These are phyloP conservation scores for Sanghuangporus baumii DNA, from an alignment of 1,284 basidiomycete genomes.

Conservation along the genomic window DNA sequence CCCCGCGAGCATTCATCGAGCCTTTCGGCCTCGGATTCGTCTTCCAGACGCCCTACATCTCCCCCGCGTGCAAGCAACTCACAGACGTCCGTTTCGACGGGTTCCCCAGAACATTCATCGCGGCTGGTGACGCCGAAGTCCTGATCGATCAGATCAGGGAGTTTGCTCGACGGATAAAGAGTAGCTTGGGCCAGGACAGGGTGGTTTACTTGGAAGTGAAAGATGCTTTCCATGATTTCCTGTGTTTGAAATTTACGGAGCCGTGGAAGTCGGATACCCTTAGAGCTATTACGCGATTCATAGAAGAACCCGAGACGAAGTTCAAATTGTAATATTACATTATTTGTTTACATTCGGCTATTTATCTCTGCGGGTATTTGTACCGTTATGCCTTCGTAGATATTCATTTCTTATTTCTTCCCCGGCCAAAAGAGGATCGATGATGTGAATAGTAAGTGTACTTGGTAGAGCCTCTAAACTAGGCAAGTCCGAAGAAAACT, in stretches of 20 bases:
- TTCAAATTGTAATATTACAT: neutral
- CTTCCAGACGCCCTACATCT: constrained; percentile 46
- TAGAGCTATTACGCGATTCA: neutral
- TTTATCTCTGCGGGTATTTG: neutral
- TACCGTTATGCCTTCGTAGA: too few species aligned
- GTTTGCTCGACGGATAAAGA: constrained; percentile 36
- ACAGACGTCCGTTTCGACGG: constrained; percentile 37
- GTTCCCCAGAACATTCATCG: constrained; percentile 52
- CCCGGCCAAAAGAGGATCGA: too few species aligned
- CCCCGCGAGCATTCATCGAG: constrained; percentile 29
- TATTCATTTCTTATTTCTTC: too few species aligned
- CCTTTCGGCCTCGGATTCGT: constrained; percentile 36
- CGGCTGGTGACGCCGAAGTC: constrained; percentile 48
- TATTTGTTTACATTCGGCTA: neutral
- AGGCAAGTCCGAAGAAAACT: too few species aligned
- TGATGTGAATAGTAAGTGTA: too few species aligned
- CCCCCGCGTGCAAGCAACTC: constrained; percentile 43
- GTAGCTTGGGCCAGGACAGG: constrained; percentile 17
- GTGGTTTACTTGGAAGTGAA: constrained; percentile 19
- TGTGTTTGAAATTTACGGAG: constrained; percentile 2
- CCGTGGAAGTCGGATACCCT: constrained; percentile 6
- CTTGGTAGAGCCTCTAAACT: too few species aligned
- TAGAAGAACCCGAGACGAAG: neutral
- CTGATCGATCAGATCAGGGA: constrained; percentile 44
- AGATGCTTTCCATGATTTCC: constrained; percentile 24